Conservation (phyloP, 1,284 basidiomycete genomes). For the Caloboletus inedulis region DNA sequence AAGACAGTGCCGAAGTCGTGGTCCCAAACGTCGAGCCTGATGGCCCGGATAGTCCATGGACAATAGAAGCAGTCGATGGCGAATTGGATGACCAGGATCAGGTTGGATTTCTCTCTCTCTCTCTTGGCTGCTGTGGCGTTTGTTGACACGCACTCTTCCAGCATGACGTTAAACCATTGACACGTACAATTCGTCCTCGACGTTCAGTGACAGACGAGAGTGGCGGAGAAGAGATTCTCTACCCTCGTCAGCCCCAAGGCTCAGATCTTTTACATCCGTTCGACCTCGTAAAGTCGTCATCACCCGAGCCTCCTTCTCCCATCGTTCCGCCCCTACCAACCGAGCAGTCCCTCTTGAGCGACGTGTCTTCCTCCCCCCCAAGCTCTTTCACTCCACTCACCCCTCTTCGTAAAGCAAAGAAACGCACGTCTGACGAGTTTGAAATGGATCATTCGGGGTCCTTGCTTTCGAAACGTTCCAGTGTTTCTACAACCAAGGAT, state of each 20-base stretch:
- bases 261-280: constrained; percentile 35
- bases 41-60: constrained; percentile 76
- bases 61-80: constrained; percentile 79
- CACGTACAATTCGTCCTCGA: constrained; percentile 50
- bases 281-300: constrained; percentile 33
- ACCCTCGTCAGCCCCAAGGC: constrained; percentile 58
- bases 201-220: constrained; percentile 74
- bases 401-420: constrained; percentile 57
- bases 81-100: constrained; percentile 67
- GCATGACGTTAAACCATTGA: constrained; percentile 40
- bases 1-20: constrained; percentile 42
- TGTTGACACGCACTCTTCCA: constrained; percentile 25
- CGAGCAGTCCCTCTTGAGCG: constrained; percentile 28
- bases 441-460: constrained; percentile 68
- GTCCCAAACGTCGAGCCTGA: constrained; percentile 42
- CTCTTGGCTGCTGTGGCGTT: neutral
- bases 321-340: constrained; percentile 28
- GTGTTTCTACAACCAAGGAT: constrained; percentile 30
- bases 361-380: constrained; percentile 47
- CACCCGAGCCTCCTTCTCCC: constrained; percentile 30
- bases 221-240: constrained; percentile 79
- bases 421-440: constrained; percentile 79
- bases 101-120: constrained; percentile 39
- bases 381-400: constrained; percentile 54
- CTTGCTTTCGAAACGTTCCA: constrained; percentile 51